Evolutionary conservation across 1,139 yeast species (phyloP), one percentile per base, ranked within the genome.

Genomic region (Diutina sp.): DNA sequence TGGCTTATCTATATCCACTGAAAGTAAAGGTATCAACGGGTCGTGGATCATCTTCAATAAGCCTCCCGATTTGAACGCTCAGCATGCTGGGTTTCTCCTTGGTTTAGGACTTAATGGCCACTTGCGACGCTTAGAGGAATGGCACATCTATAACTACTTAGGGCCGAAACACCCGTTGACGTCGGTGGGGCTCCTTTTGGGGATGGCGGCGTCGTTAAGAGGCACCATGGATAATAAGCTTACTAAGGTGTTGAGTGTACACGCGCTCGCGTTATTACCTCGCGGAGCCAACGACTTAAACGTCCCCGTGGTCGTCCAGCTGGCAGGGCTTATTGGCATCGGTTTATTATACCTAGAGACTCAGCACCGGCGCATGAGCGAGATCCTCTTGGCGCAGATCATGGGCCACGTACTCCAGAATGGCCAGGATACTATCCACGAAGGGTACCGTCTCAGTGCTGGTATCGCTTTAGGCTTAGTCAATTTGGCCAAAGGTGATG

Each of bases 41-140:
- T 86, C 95, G 63, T 91, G 98, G 98, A 87, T 91, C 52, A 87
- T 86, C 0, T 90, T 87, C 67, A 90, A 90, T 64, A 87, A 84
- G 62, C 96, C 97, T 0, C 79, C 80, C 1, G 77, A 74, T 9
- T 70, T 87, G 53, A 85, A 81, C 62, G 78, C 96, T 0, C 95
- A 87, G 61, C 97, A 91, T 71, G 98, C 97, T 21, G 99, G 99
- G 0, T 90, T 95, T 63, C 70, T 95, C n/a, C 72, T 90, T 32
- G 99, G 98, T 0, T 72, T 93, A 29, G 99, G 99, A 0, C 73
- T 95, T 51, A 90, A 90, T 70, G 98, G 98, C 0, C 97, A 91
- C 66, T 71, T 95, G 61, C 84, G 82, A 60, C 78, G 78, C 54
- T 72, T 95, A 41, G 98, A 95, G 65, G 97, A 93, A 66, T 95